phyloP scores from a whole-genome alignment of 306 rosid species.

The Ormosia emarginata region DNA sequence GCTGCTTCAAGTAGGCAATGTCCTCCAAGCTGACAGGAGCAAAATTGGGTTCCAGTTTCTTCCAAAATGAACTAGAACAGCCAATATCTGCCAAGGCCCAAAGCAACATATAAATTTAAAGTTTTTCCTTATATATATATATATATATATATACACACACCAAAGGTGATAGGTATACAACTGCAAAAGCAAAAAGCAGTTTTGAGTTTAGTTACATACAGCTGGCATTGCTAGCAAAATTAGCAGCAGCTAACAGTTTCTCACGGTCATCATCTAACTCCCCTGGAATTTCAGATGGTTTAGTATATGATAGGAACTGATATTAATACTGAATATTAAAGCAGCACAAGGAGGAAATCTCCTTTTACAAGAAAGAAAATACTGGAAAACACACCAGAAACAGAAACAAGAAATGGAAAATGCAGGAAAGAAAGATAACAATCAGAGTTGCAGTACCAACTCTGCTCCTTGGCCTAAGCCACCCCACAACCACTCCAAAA shows the following conservation, averaged over 20 bases:
- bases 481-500: too few species aligned
- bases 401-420: too few species aligned
- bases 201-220: constrained; percentile 49
- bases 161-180: neutral
- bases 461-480: too few species aligned
- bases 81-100: constrained; percentile 50
- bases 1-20: constrained; percentile 58
- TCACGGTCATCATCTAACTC: constrained; percentile 68
- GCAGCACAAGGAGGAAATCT: too few species aligned
- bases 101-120: constrained; percentile 7
- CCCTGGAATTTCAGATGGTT: constrained; percentile 46
- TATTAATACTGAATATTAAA: too few species aligned
- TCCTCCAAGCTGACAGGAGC: constrained; percentile 52
- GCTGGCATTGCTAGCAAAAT: constrained; percentile 61
- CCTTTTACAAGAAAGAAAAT: too few species aligned
- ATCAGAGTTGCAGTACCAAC: too few species aligned
- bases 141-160: neutral
- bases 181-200: neutral
- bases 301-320: neutral
- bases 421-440: too few species aligned
- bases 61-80: constrained; percentile 79
- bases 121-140: neutral
- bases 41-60: constrained; percentile 65
- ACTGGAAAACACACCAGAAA: too few species aligned
- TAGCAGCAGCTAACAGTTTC: constrained; percentile 73